phyloP scores from a whole-genome alignment of 257 asterid species.

The Forsythia viridissima region DNA sequence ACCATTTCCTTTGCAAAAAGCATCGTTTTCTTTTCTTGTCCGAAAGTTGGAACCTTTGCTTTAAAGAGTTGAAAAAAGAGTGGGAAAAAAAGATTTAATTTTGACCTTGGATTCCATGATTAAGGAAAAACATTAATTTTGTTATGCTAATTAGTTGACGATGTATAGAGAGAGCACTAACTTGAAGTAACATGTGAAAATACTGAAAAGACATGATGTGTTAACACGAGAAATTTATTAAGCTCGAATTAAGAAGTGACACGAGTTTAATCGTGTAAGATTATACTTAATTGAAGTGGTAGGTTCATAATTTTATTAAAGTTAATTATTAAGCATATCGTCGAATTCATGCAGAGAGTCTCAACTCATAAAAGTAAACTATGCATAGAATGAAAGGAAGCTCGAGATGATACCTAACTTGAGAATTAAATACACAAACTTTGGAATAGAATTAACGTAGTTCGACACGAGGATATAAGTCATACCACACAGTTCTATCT shows the following conservation, averaged over 20 bases:
- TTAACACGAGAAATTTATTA: background rate
- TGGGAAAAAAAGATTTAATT: background rate
- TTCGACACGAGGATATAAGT: no score
- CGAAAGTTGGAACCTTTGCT: slow-evolving; percentile 1
- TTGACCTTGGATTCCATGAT: background rate
- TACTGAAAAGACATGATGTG: background rate
- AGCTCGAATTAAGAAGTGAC: background rate
- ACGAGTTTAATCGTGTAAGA: background rate
- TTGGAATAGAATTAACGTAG: no score
- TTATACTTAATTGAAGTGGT: background rate
- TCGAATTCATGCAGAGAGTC: no score
- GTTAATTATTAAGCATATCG: no score
- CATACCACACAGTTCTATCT: no score
- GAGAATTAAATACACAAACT: no score
- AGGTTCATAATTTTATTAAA: background rate
- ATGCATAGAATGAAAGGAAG: no score
- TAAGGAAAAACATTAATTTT: background rate
- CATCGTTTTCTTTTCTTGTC: slow-evolving; percentile 5
- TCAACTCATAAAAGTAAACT: no score
- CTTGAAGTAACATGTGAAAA: background rate
- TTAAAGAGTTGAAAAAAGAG: background rate
- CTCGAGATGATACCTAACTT: no score
- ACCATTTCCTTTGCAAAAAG: background rate
- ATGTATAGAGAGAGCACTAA: background rate
- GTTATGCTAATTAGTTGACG: background rate